Evolutionary conservation across 2,329 filamentous ascomycete genomes (phyloP).

Genomic region (Chrysosphaeria jannelii): DNA sequence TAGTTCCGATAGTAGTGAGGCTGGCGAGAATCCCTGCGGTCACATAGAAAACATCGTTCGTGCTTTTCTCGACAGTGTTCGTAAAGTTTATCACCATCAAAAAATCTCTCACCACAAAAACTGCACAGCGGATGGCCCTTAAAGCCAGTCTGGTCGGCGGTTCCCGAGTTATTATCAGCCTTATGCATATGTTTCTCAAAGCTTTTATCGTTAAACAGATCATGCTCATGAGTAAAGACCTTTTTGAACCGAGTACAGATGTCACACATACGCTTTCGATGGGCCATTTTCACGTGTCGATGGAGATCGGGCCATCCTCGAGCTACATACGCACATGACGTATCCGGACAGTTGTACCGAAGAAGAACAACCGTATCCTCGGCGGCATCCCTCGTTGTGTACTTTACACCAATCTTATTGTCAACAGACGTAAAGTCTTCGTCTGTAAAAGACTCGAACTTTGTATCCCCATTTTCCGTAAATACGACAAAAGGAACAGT

Average conservation of each 20-base stretch:
- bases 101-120: constrained; percentile 79
- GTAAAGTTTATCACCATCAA: constrained; percentile 85
- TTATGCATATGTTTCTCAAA: constrained; percentile 66
- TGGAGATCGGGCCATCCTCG: constrained; percentile 26
- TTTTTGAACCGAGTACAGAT: constrained; percentile 84
- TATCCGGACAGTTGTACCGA: constrained; percentile 81
- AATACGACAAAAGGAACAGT: constrained; percentile 66
- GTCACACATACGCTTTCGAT: constrained; percentile 76
- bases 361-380: constrained; percentile 71
- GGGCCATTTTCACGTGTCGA: constrained; percentile 52
- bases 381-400: constrained; percentile 65
- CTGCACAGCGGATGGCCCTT: constrained; percentile 83
- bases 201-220: constrained; percentile 57
- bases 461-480: constrained; percentile 55
- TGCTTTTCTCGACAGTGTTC: constrained; percentile 81
- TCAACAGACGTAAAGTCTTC: constrained; percentile 50
- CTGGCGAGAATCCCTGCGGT: constrained; percentile 33
- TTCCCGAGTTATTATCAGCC: constrained; percentile 73
- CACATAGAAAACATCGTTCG: constrained; percentile 84
- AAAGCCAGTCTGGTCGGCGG: constrained; percentile 80
- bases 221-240: constrained; percentile 93
- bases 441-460: constrained; percentile 54
- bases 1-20: constrained; percentile 88
- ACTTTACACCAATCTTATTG: constrained; percentile 69
- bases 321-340: constrained; percentile 52